A percentile compares a stretch with the other conserved stretches of the same genome.
Evolutionary conservation across 352 stramenopile genomes (phyloP).

Genomic region (Phytopythium chamaehyphon): DNA sequence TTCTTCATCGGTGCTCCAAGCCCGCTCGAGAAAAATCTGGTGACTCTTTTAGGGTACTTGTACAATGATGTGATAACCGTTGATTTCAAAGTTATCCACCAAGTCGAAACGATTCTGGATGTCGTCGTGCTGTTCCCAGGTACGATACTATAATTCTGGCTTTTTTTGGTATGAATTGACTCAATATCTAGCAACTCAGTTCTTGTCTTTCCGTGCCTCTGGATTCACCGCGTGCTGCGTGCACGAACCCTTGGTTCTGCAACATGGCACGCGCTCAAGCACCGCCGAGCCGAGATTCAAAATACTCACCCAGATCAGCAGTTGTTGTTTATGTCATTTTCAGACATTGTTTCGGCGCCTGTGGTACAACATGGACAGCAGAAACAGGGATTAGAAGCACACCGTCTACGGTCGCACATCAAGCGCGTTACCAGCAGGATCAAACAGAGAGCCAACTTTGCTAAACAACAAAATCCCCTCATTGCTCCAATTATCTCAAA

Average conservation of each 20-base stretch:
- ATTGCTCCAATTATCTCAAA: conserved; percentile 1
- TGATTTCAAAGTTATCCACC: conserved; percentile 26
- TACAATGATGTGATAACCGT: conserved; percentile 9
- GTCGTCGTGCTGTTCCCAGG: conserved; percentile 54
- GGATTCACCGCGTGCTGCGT: conserved; percentile 46
- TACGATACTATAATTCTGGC: conserved; percentile 9
- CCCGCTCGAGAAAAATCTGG: conserved; percentile 15
- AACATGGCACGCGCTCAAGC: conserved; percentile 40
- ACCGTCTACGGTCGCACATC: background rate
- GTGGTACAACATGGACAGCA: background rate
- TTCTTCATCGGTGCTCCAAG: conserved; percentile 44
- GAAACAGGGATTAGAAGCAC: background rate
- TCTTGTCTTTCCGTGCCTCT: conserved; percentile 59
- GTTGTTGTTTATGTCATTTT: conserved; percentile 24
- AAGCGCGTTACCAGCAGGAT: background rate
- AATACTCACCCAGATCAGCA: background rate
- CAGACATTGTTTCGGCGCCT: conserved; percentile 34
- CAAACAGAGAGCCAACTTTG: background rate
- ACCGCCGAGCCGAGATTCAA: conserved; percentile 31
- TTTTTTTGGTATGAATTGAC: background rate
- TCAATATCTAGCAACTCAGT: conserved; percentile 20
- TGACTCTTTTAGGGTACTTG: conserved; percentile 14
- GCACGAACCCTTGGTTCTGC: conserved; percentile 37
- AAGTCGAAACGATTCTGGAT: conserved; percentile 24
- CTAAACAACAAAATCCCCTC: background rate